A percentile compares a stretch with the other conserved stretches of the same genome.
These are phyloP conservation scores for Pythium aristosporum DNA, from an alignment of 352 stramenopile genomes.

Conservation along the genomic window DNA sequence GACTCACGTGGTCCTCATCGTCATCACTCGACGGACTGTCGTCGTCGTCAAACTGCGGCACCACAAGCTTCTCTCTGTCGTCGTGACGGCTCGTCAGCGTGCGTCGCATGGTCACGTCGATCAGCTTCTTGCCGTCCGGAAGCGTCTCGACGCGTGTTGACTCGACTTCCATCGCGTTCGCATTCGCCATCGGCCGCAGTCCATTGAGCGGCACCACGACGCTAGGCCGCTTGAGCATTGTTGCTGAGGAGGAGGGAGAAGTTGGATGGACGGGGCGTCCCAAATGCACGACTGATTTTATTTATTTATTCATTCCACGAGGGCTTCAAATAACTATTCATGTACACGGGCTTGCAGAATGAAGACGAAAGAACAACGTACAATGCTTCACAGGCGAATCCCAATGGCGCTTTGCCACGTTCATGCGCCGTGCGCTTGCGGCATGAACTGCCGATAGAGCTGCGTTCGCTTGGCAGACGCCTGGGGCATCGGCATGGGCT, in stretches of 20 bases:
- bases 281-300: too few relatives aligned
- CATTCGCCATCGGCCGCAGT: neutral
- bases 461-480: conserved; percentile 12
- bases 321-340: too few relatives aligned
- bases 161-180: conserved; percentile 45
- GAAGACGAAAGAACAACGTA: neutral
- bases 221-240: conserved; percentile 20
- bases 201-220: neutral
- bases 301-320: too few relatives aligned
- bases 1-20: conserved; percentile 2
- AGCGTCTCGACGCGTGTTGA: conserved; percentile 40
- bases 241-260: neutral
- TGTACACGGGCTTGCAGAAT: neutral
- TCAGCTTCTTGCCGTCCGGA: conserved; percentile 49
- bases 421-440: conserved; percentile 10
- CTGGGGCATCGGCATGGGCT: neutral
- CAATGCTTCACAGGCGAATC: neutral
- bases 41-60: conserved; percentile 75
- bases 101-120: conserved; percentile 49
- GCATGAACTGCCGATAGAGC: conserved; percentile 27
- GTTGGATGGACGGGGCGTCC: neutral
- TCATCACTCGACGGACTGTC: conserved; percentile 43
- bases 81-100: neutral
- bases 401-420: too few relatives aligned
- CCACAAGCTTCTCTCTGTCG: conserved; percentile 39